phyloP scores from a whole-genome alignment of 192 early-diverging fungal genomes.

The Entomortierella chlamydospora region DNA sequence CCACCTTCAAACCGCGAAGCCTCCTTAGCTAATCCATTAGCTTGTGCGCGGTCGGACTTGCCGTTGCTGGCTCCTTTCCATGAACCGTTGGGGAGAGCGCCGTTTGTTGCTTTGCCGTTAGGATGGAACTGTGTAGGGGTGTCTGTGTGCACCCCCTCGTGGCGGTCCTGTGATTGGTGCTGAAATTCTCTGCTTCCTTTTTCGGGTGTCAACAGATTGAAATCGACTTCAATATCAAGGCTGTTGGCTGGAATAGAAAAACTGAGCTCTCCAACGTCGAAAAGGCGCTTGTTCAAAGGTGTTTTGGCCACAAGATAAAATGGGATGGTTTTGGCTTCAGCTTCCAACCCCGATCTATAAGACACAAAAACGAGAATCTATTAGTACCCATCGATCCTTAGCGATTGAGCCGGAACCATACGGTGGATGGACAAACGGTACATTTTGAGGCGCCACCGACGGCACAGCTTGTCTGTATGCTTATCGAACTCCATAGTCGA shows the following conservation, averaged over 20 bases:
- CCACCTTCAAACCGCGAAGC: not conserved
- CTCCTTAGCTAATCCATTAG: not conserved
- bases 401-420: no score
- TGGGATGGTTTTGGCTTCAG: slow-evolving; percentile 8
- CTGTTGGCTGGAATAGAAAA: slow-evolving; percentile 23
- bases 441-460: slow-evolving; percentile 36
- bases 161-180: not conserved
- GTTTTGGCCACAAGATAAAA: slow-evolving; percentile 15
- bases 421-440: no score
- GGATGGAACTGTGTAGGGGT: no score
- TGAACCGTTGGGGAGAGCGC: no score
- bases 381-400: no score
- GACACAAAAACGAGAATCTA: no score
- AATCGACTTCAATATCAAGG: slow-evolving; percentile 25
- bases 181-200: not conserved
- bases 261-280: slow-evolving; percentile 26
- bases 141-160: no score
- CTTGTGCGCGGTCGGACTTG: no score
- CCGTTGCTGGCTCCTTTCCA: no score
- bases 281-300: not conserved
- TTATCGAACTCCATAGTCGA: slow-evolving; percentile 22
- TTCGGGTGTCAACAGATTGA: not conserved
- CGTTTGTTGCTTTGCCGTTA: no score
- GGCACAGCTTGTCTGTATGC: not conserved
- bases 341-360: slow-evolving; percentile 23